Percentiles rank a stretch among this genome's conserved stretches.
These are phyloP conservation scores for Lodderomyces elongisporus DNA, from an alignment of 1,139 yeast species.

Conservation along the genomic window DNA sequence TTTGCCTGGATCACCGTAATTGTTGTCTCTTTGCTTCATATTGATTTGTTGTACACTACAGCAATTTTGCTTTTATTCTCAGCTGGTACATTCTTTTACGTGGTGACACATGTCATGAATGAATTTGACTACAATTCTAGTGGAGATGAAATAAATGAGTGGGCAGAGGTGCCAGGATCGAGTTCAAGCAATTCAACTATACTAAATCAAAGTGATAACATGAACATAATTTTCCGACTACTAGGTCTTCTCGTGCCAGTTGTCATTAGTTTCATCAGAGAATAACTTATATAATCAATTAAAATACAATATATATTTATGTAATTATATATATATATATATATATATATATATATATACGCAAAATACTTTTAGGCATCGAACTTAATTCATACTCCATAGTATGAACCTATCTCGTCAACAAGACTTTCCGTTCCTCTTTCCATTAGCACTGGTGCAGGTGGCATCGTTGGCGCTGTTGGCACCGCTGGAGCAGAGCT, in stretches of 20 bases:
- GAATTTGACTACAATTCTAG: conserved; percentile 16
- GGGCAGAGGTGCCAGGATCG: neutral
- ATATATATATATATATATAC: too few relatives aligned
- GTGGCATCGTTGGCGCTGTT: too few relatives aligned
- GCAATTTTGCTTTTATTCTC: conserved; percentile 54
- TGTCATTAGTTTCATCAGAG: conserved; percentile 13
- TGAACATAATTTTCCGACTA: conserved; percentile 12
- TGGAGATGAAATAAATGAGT: too few relatives aligned
- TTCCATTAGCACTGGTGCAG: conserved; percentile 5
- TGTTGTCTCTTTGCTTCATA: conserved; percentile 25
- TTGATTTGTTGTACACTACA: conserved; percentile 31
- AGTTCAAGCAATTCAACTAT: neutral
- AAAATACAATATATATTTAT: conserved; percentile 3
- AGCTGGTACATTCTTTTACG: conserved; percentile 71
- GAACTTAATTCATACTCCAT: too few relatives aligned
- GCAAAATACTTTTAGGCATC: too few relatives aligned
- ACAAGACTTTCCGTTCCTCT: conserved; percentile 6
- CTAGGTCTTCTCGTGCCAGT: conserved; percentile 16
- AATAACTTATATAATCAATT: conserved; percentile 7
- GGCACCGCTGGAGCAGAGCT: conserved; percentile 1
- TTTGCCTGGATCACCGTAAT: conserved; percentile 45
- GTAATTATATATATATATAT: neutral
- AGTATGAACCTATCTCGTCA: conserved; percentile 9
- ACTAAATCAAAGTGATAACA: conserved; percentile 5
- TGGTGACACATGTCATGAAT: conserved; percentile 59